Conservation (phyloP, 73 alveolate genomes). For the Symbiodinium natans region DNA sequence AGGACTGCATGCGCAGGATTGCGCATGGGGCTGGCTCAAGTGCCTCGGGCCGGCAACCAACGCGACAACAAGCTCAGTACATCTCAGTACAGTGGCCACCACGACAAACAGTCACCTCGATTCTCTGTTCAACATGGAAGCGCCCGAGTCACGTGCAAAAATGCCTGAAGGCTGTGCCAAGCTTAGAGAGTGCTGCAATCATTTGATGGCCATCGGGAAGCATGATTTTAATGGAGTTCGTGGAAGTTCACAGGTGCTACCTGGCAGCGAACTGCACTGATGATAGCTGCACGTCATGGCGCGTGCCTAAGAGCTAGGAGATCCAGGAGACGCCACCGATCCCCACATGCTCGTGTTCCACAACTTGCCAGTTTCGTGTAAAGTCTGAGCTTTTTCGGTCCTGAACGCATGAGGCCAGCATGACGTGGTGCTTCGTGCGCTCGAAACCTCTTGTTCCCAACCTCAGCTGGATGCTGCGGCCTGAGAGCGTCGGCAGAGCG, state of each 20-base stretch:
- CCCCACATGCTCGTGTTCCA: too few species aligned
- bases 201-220: not conserved
- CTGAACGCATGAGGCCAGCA: too few species aligned
- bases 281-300: conserved; percentile 88
- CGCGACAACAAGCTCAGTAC: too few species aligned
- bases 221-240: not conserved
- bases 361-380: too few species aligned
- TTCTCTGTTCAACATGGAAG: not conserved
- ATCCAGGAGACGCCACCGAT: not conserved
- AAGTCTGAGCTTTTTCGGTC: too few species aligned
- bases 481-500: not conserved
- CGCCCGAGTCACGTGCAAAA: not conserved
- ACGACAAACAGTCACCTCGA: too few species aligned
- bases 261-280: conserved; percentile 82
- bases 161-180: not conserved
- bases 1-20: too few species aligned
- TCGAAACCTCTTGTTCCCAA: conserved; percentile 70
- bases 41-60: too few species aligned
- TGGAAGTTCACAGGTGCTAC: conserved; percentile 37
- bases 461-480: conserved; percentile 68
- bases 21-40: too few species aligned
- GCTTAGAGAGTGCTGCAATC: not conserved
- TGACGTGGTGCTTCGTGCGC: conserved; percentile 52
- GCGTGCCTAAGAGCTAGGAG: not conserved
- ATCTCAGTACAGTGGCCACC: too few species aligned